These are phyloP conservation scores for Talaromyces sp. DNA, from an alignment of 2,329 filamentous ascomycete species.

Conservation along the genomic window DNA sequence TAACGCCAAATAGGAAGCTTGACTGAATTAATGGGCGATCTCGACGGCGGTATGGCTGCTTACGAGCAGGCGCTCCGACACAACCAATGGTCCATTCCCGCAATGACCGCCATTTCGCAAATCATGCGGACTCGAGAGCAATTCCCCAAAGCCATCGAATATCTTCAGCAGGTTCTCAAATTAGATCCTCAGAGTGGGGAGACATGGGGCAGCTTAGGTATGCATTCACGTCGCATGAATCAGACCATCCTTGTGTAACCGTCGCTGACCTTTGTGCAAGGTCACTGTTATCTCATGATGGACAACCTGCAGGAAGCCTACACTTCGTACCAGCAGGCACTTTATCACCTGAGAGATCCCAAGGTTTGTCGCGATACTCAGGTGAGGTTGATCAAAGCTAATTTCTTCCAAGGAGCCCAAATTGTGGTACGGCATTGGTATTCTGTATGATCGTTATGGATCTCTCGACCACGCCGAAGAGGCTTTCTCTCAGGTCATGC, in stretches of 20 bases:
- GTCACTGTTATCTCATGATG: slow-evolving; percentile 99
- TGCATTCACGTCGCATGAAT: slow-evolving; percentile 27
- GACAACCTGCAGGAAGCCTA: slow-evolving; percentile 97
- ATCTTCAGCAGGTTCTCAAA: slow-evolving; percentile 85
- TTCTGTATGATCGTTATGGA: slow-evolving; percentile 93
- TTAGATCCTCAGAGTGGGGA: slow-evolving; percentile 87
- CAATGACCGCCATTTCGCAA: slow-evolving; percentile 91
- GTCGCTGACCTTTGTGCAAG: slow-evolving; percentile 46
- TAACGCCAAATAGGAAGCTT: slow-evolving; percentile 63
- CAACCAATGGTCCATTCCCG: slow-evolving; percentile 82
- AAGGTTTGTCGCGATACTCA: slow-evolving; percentile 61
- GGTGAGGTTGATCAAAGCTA: slow-evolving; percentile 9
- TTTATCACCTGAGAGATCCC: slow-evolving; percentile 88
- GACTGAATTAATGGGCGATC: slow-evolving; percentile 81
- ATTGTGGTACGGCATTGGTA: slow-evolving; percentile 98
- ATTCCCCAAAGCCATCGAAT: slow-evolving; percentile 91
- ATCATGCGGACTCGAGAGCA: slow-evolving; percentile 90
- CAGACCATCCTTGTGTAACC: slow-evolving; percentile 11
- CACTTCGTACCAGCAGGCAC: slow-evolving; percentile 89
- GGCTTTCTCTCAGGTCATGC: slow-evolving; percentile 97
- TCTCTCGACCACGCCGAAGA: slow-evolving; percentile 97
- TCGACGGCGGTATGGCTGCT: slow-evolving; percentile 83
- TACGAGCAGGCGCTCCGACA: slow-evolving; percentile 88
- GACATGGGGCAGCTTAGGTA: slow-evolving; percentile 93
- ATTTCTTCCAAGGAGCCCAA: slow-evolving; percentile 71